Evolutionary conservation across 106 monocot species (phyloP).

Genomic region (Dendrobium huoshanense): DNA sequence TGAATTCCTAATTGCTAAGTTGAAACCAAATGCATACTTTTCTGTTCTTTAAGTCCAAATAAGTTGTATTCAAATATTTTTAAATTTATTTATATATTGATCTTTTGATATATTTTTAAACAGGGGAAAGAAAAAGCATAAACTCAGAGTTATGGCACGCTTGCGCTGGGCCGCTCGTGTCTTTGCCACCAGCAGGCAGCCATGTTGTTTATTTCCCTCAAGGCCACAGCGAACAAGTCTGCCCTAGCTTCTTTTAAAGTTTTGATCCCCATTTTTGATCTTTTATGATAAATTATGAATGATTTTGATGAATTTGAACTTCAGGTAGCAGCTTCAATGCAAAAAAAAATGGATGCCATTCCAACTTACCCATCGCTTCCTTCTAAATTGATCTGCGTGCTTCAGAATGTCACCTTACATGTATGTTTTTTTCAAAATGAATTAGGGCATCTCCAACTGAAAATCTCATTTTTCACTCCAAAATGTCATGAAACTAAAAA

Average conservation of each 20-base stretch:
- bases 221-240: slow-evolving; percentile 88
- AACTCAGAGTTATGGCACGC: slow-evolving; percentile 96
- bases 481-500: too few species aligned
- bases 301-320: neutral
- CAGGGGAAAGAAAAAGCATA: slow-evolving; percentile 68
- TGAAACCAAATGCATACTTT: neutral
- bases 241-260: neutral
- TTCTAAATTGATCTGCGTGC: slow-evolving; percentile 76
- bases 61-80: neutral
- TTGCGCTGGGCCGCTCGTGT: slow-evolving; percentile 85
- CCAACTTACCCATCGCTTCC: slow-evolving; percentile 79
- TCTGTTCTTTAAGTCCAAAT: neutral
- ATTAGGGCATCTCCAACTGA: neutral
- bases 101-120: neutral
- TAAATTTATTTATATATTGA: neutral
- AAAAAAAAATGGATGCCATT: slow-evolving; percentile 58
- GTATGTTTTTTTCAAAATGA: slow-evolving; percentile 27
- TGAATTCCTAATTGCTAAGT: too few species aligned
- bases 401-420: slow-evolving; percentile 74
- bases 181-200: slow-evolving; percentile 71
- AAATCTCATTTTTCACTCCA: too few species aligned
- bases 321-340: slow-evolving; percentile 91
- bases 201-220: slow-evolving; percentile 91
- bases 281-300: slow-evolving; percentile 5
- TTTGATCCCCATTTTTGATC: neutral